Evolutionary conservation across 1,284 basidiomycete genomes (phyloP), one percentile per base, ranked within the genome.

Genomic region (Ustilago xerochloae): DNA sequence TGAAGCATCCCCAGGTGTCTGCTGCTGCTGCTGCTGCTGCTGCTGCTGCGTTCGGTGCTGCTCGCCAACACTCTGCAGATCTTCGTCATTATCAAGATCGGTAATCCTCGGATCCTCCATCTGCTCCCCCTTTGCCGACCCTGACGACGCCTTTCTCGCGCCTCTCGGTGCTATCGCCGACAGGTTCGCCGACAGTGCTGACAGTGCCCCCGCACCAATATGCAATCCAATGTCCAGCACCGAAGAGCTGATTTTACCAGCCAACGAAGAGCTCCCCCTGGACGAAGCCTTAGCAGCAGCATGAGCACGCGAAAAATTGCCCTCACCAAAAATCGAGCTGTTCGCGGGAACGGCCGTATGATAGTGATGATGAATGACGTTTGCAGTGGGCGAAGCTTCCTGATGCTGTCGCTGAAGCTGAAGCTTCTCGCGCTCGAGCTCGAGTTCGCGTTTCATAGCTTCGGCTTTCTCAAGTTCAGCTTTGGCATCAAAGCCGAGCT

Each of bases 331-430:
- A 20, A 58, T 24, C 13, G 18, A 26, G 28, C 26, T 20, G 28
- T 35, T 24, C 8, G 35, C 48, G 0, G 62, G 54, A 4, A 51
- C 59, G 10, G 58, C 52, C 8, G 56, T 50, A 29, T 74, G 71
- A 18, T 74, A 74, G 29, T 74, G 71, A 24, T 74, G 71, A 33
- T 74, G 71, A 18, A 74, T 30, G 12, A 74, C 59, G 18, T 53
- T 67, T 5, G 68, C 55, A 0, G 55, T 13, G 1, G 38, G 4
- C 1, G 56, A 7, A n/a, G 51, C 43, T 12, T 26, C 51, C 13
- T 2, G 15, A 22, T 26, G 47, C 30, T 67, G 38, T 15, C 35
- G 56, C 18, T 65, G 54, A 6, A 58, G 38, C n/a, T 53, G 41
- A 13, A 74, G 45, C 49, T 57, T 62, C 6, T 59, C 57, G 7